These are phyloP conservation scores for Botrytis medusae DNA, from an alignment of 2,329 filamentous ascomycete species.

Conservation along the genomic window DNA sequence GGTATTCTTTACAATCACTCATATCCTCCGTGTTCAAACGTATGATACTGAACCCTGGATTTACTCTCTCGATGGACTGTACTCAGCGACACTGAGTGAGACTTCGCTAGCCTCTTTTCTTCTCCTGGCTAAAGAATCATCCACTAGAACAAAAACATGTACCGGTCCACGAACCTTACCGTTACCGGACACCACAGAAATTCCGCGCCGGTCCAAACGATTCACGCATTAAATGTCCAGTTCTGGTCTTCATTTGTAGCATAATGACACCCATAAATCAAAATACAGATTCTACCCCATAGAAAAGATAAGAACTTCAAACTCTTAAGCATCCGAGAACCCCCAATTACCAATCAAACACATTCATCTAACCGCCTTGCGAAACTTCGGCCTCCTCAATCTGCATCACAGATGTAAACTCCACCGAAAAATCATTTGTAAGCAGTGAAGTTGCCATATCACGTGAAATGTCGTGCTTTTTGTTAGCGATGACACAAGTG, in stretches of 20 bases:
- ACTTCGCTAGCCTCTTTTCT: too few relatives aligned
- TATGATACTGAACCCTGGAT: neutral
- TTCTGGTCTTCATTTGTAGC: neutral
- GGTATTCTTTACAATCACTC: neutral
- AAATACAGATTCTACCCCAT: neutral
- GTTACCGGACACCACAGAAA: neutral
- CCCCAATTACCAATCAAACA: neutral
- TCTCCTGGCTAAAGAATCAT: neutral
- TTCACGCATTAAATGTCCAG: neutral
- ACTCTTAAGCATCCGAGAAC: neutral
- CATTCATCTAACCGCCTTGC: neutral
- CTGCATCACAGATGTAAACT: neutral
- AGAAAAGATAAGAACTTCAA: neutral
- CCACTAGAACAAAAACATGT: neutral
- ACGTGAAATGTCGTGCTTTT: constrained; percentile 21
- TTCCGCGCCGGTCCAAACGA: neutral
- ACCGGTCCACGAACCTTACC: neutral
- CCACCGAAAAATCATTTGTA: neutral
- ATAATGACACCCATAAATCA: neutral
- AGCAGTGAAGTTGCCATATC: constrained; percentile 1
- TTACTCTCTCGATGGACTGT: too few relatives aligned
- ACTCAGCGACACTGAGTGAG: neutral
- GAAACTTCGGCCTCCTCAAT: neutral
- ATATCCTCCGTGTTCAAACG: neutral
- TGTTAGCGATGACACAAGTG: neutral